These are phyloP conservation scores for Neurospora crassa DNA, from an alignment of 2,329 filamentous ascomycete species.

Conservation along the genomic window DNA sequence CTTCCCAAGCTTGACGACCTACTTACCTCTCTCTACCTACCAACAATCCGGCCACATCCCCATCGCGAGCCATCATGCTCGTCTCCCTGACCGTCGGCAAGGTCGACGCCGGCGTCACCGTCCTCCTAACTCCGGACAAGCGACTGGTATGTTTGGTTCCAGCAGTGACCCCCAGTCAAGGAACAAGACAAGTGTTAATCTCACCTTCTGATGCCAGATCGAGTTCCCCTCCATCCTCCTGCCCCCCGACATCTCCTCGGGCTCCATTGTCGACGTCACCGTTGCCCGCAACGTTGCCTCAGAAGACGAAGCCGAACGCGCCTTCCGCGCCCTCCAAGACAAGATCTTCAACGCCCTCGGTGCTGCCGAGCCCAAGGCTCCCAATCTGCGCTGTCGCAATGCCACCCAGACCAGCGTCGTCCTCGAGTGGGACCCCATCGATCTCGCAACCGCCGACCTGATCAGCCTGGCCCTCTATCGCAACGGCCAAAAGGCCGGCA, in stretches of 20 bases:
- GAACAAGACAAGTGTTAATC: neutral
- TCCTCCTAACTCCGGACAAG: conserved; percentile 93
- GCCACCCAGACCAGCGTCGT: conserved; percentile 98
- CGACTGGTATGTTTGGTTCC: conserved; percentile 56
- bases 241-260: conserved; percentile 87
- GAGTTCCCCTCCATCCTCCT: conserved; percentile 97
- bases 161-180: conserved; percentile 23
- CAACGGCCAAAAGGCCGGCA: conserved; percentile 93
- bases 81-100: conserved; percentile 98
- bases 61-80: conserved; percentile 51
- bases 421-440: conserved; percentile 93
- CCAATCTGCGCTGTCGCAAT: conserved; percentile 84
- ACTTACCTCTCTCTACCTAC: neutral
- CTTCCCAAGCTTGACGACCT: neutral
- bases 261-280: conserved; percentile 95
- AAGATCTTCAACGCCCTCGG: conserved; percentile 84
- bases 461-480: conserved; percentile 85
- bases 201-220: conserved; percentile 51
- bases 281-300: conserved; percentile 78
- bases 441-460: conserved; percentile 84
- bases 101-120: conserved; percentile 96
- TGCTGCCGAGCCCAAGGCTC: conserved; percentile 63
- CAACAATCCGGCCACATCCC: neutral
- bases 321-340: conserved; percentile 79
- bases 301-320: conserved; percentile 62